phyloP scores from a whole-genome alignment of 148 eudicot species.

The Silene conica region DNA sequence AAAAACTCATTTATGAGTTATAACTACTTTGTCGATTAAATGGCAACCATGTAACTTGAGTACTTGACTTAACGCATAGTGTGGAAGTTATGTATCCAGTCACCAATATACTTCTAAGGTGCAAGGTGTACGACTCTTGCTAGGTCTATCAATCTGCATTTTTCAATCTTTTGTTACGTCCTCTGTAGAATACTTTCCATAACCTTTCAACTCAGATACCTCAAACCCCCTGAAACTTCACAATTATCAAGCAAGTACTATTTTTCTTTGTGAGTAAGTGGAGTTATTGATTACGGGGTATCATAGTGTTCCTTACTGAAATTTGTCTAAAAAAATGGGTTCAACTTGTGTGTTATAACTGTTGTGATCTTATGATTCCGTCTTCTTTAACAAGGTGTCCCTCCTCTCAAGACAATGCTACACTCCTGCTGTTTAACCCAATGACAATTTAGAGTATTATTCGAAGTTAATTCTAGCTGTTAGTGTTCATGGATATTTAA shows the following conservation, averaged over 20 bases:
- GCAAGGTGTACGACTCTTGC: too few relatives aligned
- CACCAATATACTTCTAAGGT: too few relatives aligned
- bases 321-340: not conserved
- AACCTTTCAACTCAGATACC: not conserved
- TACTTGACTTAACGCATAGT: too few relatives aligned
- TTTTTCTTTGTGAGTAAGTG: not conserved
- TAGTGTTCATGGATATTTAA: not conserved
- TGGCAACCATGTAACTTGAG: too few relatives aligned
- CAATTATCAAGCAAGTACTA: not conserved
- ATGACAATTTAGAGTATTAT: not conserved
- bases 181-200: too few relatives aligned
- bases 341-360: not conserved
- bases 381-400: not conserved
- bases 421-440: not conserved
- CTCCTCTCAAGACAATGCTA: not conserved
- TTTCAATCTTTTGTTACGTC: too few relatives aligned
- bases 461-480: not conserved
- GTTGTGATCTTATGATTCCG: not conserved
- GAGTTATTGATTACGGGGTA: not conserved
- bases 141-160: too few relatives aligned
- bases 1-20: too few relatives aligned
- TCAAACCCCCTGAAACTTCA: not conserved
- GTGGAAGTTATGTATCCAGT: too few relatives aligned
- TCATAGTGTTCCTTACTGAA: not conserved
- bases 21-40: too few relatives aligned